Base-by-base conservation (phyloP, 2,329 filamentous ascomycete species). In the Claviceps maximensis region DNA sequence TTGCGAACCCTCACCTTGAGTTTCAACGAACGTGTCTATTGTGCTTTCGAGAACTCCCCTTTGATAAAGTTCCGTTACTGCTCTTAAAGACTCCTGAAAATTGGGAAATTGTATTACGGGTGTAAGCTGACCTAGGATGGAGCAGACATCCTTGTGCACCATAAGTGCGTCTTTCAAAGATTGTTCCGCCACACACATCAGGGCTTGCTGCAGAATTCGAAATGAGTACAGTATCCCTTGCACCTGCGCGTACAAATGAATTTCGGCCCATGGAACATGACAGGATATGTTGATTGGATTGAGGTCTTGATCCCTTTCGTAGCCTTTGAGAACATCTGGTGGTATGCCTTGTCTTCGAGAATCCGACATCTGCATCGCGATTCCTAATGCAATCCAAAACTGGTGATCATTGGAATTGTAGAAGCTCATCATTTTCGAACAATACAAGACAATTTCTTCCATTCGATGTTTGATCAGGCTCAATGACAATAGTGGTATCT, bases 181-280 rank as follows among this genome's bases (percentile, higher is more conserved):
- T 21, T 31, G 13, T 15, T n/a, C 12, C 21, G 10, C 12, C 8
- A 46, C 21, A 19, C 13, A 31, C 8, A 7, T 56, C 2, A 71
- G 50, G 9, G 69, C 60, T 25, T 68, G 67, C 2, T 76, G 56
- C 4, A 81, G 53, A 25, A 71, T 61, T n/a, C 80, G 73, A 1
- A 86, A 61, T 0, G 82, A 85, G 60, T 86, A 86, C 6, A 80
- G 65, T 0, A 74, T 71, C 4, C 78, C 78, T 52, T 84, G 78
- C 0, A 81, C 64, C 57, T 84, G 79, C 0, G 82, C 81, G 9
- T 74, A 63, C 48, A 84, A 71, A 59, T 88, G 84, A 45, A 85
- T 65, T 19, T 76, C 68, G 10, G 75, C 69, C 84, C 83, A 87
- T 1, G 58, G 64, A 48, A 60, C n/a, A 29, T 41, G 52, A 21